Evolutionary conservation across 768 basidiomycete genomes (phyloP).

Genomic region (Leucosporidium scottii): DNA sequence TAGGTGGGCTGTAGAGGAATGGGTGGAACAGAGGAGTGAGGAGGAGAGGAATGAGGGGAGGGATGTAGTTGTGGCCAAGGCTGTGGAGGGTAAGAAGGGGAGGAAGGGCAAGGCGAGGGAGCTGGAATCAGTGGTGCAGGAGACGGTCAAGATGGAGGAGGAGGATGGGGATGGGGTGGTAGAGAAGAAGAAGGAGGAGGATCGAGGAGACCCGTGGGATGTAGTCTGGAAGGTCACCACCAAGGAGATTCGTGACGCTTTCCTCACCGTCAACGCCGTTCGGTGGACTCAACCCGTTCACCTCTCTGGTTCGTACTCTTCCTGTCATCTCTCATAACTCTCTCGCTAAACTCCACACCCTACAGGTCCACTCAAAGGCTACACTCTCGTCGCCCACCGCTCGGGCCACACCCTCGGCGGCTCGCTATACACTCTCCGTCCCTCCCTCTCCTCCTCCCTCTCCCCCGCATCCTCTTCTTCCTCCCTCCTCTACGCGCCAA

Average conservation of each 20-base stretch:
- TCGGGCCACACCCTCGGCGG: conserved; percentile 94
- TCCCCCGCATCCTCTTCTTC: conserved; percentile 46
- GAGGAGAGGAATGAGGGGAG: conserved; percentile 37
- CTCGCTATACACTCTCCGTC: conserved; percentile 97
- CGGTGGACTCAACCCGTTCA: conserved; percentile 94
- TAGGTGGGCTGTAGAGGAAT: conserved; percentile 79
- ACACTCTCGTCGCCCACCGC: conserved; percentile 86
- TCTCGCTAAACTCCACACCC: background rate
- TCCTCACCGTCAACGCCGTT: conserved; percentile 81
- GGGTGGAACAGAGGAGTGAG: conserved; percentile 61
- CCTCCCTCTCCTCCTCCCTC: conserved; percentile 63
- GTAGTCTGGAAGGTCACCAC: conserved; percentile 64
- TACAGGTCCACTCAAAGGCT: conserved; percentile 12
- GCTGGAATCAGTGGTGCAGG: conserved; percentile 36
- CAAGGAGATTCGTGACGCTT: conserved; percentile 84
- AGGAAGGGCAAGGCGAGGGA: conserved; percentile 14
- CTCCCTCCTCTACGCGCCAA: conserved; percentile 88
- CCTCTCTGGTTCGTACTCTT: conserved; percentile 63
- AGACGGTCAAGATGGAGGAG: conserved; percentile 35
- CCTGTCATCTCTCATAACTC: conserved; percentile 36
- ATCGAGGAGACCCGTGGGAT: conserved; percentile 41
- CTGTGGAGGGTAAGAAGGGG: conserved; percentile 22
- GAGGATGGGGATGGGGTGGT: background rate
- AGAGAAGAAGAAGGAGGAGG: conserved; percentile 37
- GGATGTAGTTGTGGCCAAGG: conserved; percentile 21